A percentile compares a stretch with the other conserved stretches of the same genome.
phyloP scores from a whole-genome alignment of 768 basidiomycete genomes.

The Antrodiella citrinella region DNA sequence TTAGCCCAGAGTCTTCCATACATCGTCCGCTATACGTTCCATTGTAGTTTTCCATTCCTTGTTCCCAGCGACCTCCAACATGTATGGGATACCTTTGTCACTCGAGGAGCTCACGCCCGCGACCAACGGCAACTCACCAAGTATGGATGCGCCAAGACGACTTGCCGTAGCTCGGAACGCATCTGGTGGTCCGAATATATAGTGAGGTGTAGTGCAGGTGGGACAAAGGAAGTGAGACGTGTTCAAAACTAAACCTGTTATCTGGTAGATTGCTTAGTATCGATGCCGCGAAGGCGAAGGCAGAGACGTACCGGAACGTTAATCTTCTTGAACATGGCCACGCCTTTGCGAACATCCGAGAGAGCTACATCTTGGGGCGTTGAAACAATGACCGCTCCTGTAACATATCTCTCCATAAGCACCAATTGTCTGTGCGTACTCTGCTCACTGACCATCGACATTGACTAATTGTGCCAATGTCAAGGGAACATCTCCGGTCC shows the following conservation, averaged over 20 bases:
- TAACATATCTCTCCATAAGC: neutral
- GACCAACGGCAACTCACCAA: slow-evolving; percentile 80
- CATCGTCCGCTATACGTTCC: slow-evolving; percentile 11
- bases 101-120: slow-evolving; percentile 64
- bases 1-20: slow-evolving; percentile 11
- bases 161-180: slow-evolving; percentile 52
- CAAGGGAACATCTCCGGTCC: slow-evolving; percentile 93
- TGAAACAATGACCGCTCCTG: slow-evolving; percentile 89
- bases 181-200: slow-evolving; percentile 64
- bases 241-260: slow-evolving; percentile 82
- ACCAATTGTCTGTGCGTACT: no score
- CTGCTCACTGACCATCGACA: slow-evolving; percentile 66
- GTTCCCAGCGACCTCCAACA: slow-evolving; percentile 22
- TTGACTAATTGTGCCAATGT: slow-evolving; percentile 82
- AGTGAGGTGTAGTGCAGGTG: slow-evolving; percentile 53
- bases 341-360: slow-evolving; percentile 86
- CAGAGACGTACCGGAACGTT: slow-evolving; percentile 62
- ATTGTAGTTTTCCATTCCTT: slow-evolving; percentile 24
- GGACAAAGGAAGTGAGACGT: slow-evolving; percentile 80
- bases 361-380: slow-evolving; percentile 94
- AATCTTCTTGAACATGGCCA: slow-evolving; percentile 87
- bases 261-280: no score
- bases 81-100: slow-evolving; percentile 59
- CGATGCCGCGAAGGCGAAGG: no score
- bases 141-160: slow-evolving; percentile 50